Percentiles rank a stretch among this genome's conserved stretches.
These are phyloP conservation scores for Gelatoporia subvermispora DNA, from an alignment of 768 basidiomycete genomes.

Conservation along the genomic window DNA sequence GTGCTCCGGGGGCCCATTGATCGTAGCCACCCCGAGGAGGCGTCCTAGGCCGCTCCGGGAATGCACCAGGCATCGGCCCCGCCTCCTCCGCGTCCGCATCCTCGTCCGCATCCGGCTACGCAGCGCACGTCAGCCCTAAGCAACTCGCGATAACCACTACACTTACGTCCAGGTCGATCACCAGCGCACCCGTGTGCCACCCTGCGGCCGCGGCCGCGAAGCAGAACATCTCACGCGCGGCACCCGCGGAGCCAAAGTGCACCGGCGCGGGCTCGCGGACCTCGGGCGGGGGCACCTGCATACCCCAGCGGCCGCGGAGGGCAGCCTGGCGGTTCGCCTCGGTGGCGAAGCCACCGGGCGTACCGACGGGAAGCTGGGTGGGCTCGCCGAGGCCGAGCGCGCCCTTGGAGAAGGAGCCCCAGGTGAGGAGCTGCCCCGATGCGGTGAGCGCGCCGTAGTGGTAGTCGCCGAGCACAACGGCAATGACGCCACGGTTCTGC, in stretches of 20 bases:
- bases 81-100: constrained; percentile 19
- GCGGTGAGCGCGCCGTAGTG: constrained; percentile 84
- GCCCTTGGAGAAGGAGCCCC: constrained; percentile 73
- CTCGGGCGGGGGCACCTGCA: constrained; percentile 28
- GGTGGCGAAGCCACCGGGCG: constrained; percentile 54
- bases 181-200: constrained; percentile 90
- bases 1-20: constrained; percentile 4
- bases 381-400: constrained; percentile 88
- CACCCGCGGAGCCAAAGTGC: constrained; percentile 58
- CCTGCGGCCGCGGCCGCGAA: constrained; percentile 79
- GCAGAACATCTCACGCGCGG: constrained; percentile 59
- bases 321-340: constrained; percentile 30
- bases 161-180: constrained; percentile 76
- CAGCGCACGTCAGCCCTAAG: not conserved
- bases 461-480: constrained; percentile 88
- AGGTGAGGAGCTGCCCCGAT: constrained; percentile 71
- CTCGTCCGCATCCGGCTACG: constrained; percentile 28
- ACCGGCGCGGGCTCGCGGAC: constrained; percentile 66
- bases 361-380: constrained; percentile 39
- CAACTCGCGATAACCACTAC: not conserved
- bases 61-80: constrained; percentile 27
- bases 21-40: constrained; percentile 11
- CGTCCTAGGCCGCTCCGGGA: constrained; percentile 7
- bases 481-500: constrained; percentile 76
- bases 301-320: constrained; percentile 25